Evolutionary conservation across 2,329 filamentous ascomycete genomes (phyloP).

Genomic region (Trichoderma lentiforme): DNA sequence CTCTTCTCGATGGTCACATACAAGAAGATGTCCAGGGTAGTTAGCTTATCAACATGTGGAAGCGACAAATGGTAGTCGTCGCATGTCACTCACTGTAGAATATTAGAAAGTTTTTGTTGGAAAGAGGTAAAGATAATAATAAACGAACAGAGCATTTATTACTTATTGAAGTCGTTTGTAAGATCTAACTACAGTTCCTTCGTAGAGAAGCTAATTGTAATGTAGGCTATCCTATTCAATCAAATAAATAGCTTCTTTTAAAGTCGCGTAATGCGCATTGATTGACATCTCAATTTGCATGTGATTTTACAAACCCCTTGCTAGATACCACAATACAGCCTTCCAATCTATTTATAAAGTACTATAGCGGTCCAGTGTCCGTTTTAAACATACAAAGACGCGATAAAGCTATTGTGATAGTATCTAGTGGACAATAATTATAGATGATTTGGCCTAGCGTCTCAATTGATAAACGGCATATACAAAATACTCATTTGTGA

Average conservation of each 20-base stretch:
- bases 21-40: neutral
- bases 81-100: neutral
- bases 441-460: neutral
- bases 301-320: neutral
- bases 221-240: neutral
- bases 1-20: neutral
- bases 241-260: neutral
- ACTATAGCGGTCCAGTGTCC: neutral
- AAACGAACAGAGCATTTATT: neutral
- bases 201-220: neutral
- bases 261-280: neutral
- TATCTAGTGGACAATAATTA: neutral
- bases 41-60: neutral
- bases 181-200: neutral
- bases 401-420: neutral
- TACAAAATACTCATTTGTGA: too few relatives aligned
- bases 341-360: neutral
- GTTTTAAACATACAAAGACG: neutral
- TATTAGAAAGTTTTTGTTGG: neutral
- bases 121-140: neutral
- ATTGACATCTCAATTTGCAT: neutral
- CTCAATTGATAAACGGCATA: neutral
- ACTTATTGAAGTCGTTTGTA: neutral
- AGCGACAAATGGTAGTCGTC: neutral
- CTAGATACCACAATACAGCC: neutral